Evolutionary conservation across 2,329 filamentous ascomycete species (phyloP).

Genomic region (Neonectria punicea): DNA sequence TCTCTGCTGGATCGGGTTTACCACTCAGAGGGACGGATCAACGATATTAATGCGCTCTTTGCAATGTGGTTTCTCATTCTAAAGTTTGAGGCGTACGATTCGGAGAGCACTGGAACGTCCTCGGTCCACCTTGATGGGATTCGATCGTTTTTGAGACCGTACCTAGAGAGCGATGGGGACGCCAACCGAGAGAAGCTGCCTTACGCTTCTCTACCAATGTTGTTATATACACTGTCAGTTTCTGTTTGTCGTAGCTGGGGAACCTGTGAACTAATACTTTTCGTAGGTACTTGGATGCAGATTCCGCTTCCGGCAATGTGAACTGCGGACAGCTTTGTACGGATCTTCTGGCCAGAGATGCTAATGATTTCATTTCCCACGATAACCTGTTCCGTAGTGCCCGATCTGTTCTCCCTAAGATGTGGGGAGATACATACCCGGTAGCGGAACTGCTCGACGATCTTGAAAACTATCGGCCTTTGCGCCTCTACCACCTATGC

Average conservation of each 20-base stretch:
- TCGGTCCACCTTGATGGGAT: slow-evolving; percentile 35
- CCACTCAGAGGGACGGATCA: slow-evolving; percentile 5
- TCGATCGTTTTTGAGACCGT: slow-evolving; percentile 29
- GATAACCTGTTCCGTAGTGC: slow-evolving; percentile 32
- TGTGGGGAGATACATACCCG: slow-evolving; percentile 35
- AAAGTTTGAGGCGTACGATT: slow-evolving; percentile 31
- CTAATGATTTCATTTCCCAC: slow-evolving; percentile 36
- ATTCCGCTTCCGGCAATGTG: slow-evolving; percentile 29
- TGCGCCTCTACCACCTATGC: slow-evolving; percentile 32
- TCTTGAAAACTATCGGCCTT: slow-evolving; percentile 34
- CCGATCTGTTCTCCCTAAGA: slow-evolving; percentile 33
- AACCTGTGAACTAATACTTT: not conserved
- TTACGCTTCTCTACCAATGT: slow-evolving; percentile 33
- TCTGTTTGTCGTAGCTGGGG: too few relatives aligned
- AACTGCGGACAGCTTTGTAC: slow-evolving; percentile 32
- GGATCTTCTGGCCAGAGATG: slow-evolving; percentile 35
- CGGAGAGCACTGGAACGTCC: slow-evolving; percentile 26
- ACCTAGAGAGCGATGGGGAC: slow-evolving; percentile 18
- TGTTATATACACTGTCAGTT: slow-evolving; percentile 31
- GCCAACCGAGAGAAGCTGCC: slow-evolving; percentile 18
- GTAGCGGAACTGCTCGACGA: slow-evolving; percentile 35
- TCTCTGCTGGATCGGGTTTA: slow-evolving; percentile 29
- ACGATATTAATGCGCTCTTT: slow-evolving; percentile 34
- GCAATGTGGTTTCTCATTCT: slow-evolving; percentile 39
- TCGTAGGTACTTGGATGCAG: slow-evolving; percentile 32